Evolutionary conservation across 805 yeast genomes (phyloP).

Genomic region (Diddensiella santjacobensis): DNA sequence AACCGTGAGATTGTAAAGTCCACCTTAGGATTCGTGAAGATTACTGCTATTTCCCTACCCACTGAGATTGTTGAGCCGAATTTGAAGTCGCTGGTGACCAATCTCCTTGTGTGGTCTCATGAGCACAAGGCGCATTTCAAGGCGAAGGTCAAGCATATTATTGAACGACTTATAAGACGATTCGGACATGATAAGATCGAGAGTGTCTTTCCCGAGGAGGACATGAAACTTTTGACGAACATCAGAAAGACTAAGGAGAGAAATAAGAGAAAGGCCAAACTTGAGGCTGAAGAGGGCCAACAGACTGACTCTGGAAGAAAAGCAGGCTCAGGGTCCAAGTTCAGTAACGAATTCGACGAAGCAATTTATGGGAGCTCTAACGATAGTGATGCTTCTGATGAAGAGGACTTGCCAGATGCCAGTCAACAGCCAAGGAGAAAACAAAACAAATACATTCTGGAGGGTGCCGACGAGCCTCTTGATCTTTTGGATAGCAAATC

Average conservation of each 20-base stretch:
- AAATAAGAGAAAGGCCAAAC: constrained; percentile 64
- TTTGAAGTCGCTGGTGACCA: constrained; percentile 68
- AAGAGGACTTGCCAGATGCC: constrained; percentile 33
- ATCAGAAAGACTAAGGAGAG: constrained; percentile 84
- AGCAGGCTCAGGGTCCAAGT: constrained; percentile 30
- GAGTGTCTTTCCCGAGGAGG: constrained; percentile 83
- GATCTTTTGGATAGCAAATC: constrained; percentile 85
- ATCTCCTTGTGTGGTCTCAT: constrained; percentile 87
- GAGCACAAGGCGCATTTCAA: constrained; percentile 96
- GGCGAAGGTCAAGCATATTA: constrained; percentile 84
- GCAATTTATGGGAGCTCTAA: constrained; percentile 77
- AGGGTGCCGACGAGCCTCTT: constrained; percentile 72
- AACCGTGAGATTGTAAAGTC: constrained; percentile 92
- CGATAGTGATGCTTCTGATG: constrained; percentile 53
- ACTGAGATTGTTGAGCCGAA: constrained; percentile 67
- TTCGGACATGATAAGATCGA: constrained; percentile 88
- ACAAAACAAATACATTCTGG: constrained; percentile 62
- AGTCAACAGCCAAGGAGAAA: constrained; percentile 16
- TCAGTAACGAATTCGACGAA: constrained; percentile 86
- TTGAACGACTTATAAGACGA: constrained; percentile 86
- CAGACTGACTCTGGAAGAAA: constrained; percentile 23
- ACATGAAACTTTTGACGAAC: constrained; percentile 73
- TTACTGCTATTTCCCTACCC: constrained; percentile 79
- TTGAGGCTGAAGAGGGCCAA: constrained; percentile 34
- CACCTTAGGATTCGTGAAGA: constrained; percentile 90